phyloP scores from a whole-genome alignment of 345 rosid genomes.

The Gossypium stocksii region DNA sequence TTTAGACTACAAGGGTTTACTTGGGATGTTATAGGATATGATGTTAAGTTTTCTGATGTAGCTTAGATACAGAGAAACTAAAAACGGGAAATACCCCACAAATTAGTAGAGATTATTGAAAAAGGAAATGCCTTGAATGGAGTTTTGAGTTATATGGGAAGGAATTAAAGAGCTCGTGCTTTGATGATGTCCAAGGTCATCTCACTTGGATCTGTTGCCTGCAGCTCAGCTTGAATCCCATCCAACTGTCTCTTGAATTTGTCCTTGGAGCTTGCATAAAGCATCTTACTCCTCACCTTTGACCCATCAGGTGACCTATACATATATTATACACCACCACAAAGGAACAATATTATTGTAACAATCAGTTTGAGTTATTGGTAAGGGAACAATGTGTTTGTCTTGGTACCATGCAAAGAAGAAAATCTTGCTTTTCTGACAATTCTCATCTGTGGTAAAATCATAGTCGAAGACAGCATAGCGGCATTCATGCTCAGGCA shows the following conservation, averaged over 20 bases:
- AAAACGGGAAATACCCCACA: neutral
- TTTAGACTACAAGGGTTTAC: neutral
- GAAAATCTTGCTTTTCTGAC: constrained; percentile 98
- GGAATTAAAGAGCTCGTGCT: constrained; percentile 12
- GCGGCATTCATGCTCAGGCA: constrained; percentile 85
- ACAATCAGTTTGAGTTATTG: neutral
- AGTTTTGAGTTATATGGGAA: neutral
- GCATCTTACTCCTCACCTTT: constrained; percentile 15
- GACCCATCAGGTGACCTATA: constrained; percentile 13
- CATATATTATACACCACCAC: neutral
- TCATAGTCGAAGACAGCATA: constrained; percentile 83
- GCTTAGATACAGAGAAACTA: neutral
- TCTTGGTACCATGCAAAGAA: constrained; percentile 77
- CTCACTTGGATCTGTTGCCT: constrained; percentile 20
- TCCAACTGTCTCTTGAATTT: constrained; percentile 13
- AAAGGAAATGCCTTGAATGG: neutral
- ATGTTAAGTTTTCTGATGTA: neutral
- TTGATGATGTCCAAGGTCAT: constrained; percentile 16
- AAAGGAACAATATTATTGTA: neutral
- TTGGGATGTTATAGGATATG: neutral
- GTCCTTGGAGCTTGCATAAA: constrained; percentile 18
- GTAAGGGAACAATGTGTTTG: neutral
- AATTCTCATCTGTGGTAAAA: constrained; percentile 71
- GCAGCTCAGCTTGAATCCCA: constrained; percentile 17
- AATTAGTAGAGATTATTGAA: neutral